Base-by-base conservation (phyloP, 129 eudicot genomes). In the Solidago caesia region DNA sequence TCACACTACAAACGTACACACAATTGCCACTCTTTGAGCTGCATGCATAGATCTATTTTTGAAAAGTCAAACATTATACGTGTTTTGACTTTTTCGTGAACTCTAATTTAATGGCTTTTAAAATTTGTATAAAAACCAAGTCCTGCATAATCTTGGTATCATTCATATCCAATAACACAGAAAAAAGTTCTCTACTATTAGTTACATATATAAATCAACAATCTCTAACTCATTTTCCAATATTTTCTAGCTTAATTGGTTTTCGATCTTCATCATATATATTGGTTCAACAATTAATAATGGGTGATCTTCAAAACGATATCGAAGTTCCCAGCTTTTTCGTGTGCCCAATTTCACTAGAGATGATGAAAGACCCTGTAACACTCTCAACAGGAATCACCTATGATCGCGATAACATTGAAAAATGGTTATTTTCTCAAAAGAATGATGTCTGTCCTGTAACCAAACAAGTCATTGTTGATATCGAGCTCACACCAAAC, bases 351-450 rank as follows among this genome's bases (percentile, higher is more conserved):
- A 86, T 89, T 60, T 83, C 95, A 4, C 76, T 89, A 9, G 91
- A 86, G 66, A 83, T 89, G 72, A 89, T 89, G 95, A 89, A 86
- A 77, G 95, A 89, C 71, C 95, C 95, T 2, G 91, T 89, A 0
- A 89, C 83, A 2, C 73, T 89, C 58, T 55, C 87, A 44, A 86
- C 95, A 4, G 95, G 95, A 2, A 89, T 89, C 58, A 89, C 95
- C 2, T 89, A 86, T 33, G 95, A 89, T 44, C 88, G 95, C 26
- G 84, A 83, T 21, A 84, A 87, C 87, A 88, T 88, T 33, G 95
- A 88, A 61, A 76, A 77, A 70, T 88, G 95, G 95, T 2, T 88
- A 39, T 88, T 81, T 53, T 49, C 84, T 0, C 71, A 67, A 33
- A 84, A 80, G 13, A 86, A 86, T 14, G 47, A 69, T 9, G 75